Evolutionary conservation across 164 flowering plant genomes (phyloP).

Genomic region (Vitis labrusca): DNA sequence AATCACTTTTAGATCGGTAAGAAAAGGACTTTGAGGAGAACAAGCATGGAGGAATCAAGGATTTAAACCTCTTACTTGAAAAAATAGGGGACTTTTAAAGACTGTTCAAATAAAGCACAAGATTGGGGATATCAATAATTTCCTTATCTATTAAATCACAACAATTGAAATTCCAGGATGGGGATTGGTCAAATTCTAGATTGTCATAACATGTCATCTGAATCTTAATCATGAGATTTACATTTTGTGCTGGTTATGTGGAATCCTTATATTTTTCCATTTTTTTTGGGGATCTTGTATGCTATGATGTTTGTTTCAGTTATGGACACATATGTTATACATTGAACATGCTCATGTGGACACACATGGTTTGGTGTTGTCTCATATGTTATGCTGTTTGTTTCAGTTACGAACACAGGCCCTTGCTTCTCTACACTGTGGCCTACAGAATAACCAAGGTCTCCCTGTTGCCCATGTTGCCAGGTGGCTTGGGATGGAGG

Average conservation of each 20-base stretch:
- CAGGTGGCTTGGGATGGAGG: slow-evolving; percentile 94
- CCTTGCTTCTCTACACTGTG: slow-evolving; percentile 88
- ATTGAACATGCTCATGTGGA: too few relatives aligned
- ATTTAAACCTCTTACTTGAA: too few relatives aligned
- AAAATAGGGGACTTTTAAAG: too few relatives aligned
- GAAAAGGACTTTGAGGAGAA: too few relatives aligned
- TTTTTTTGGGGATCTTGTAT: neutral
- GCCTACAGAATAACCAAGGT: slow-evolving; percentile 87
- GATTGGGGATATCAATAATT: too few relatives aligned
- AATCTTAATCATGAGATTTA: neutral
- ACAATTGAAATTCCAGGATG: too few relatives aligned
- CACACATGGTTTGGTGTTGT: slow-evolving; percentile 1
- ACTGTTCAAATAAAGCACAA: too few relatives aligned
- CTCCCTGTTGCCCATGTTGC: slow-evolving; percentile 71
- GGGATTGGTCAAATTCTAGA: neutral
- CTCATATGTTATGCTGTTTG: slow-evolving; percentile 23
- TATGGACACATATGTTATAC: slow-evolving; percentile 52
- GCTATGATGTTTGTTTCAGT: slow-evolving; percentile 48
- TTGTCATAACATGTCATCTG: neutral
- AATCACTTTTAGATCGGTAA: too few relatives aligned
- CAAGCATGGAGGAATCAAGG: too few relatives aligned
- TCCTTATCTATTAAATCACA: neutral
- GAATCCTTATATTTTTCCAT: neutral
- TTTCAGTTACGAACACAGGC: slow-evolving; percentile 92
- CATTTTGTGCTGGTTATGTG: neutral